Conservation (phyloP, 352 stramenopile species). For the Phytophthora chlamydospora region DNA sequence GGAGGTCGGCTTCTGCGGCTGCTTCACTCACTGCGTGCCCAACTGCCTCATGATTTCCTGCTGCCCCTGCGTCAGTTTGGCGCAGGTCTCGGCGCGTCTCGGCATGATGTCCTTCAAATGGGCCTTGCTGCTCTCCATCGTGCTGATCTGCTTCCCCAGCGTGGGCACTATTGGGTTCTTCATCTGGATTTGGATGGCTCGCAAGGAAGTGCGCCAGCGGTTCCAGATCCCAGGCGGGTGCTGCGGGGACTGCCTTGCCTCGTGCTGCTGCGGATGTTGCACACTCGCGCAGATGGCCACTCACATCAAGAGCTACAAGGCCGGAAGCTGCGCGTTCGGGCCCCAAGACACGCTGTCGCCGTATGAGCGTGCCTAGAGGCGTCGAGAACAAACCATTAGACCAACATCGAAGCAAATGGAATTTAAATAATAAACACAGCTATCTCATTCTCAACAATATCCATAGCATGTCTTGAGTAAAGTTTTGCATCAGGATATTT, state of each 20-base stretch:
- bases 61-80: slow-evolving; percentile 42
- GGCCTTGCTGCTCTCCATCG: slow-evolving; percentile 19
- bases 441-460: neutral
- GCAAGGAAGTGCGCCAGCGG: slow-evolving; percentile 32
- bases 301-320: slow-evolving; percentile 58
- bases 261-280: slow-evolving; percentile 47
- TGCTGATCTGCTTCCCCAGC: slow-evolving; percentile 15
- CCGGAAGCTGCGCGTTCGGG: slow-evolving; percentile 45
- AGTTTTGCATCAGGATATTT: neutral
- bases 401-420: too few relatives aligned
- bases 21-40: slow-evolving; percentile 33
- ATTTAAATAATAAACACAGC: neutral
- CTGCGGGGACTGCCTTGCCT: slow-evolving; percentile 34
- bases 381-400: neutral
- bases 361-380: slow-evolving; percentile 21
- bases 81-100: slow-evolving; percentile 44
- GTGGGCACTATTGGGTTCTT: slow-evolving; percentile 12
- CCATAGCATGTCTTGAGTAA: neutral
- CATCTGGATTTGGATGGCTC: slow-evolving; percentile 35
- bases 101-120: slow-evolving; percentile 31
- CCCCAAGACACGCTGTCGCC: slow-evolving; percentile 39
- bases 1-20: slow-evolving; percentile 29
- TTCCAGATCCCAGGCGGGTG: slow-evolving; percentile 47
- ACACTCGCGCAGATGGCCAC: slow-evolving; percentile 53
- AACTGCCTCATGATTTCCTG: slow-evolving; percentile 38